Conservation (phyloP, 2,329 filamentous ascomycete species). For the Harringtonia lauricola region DNA sequence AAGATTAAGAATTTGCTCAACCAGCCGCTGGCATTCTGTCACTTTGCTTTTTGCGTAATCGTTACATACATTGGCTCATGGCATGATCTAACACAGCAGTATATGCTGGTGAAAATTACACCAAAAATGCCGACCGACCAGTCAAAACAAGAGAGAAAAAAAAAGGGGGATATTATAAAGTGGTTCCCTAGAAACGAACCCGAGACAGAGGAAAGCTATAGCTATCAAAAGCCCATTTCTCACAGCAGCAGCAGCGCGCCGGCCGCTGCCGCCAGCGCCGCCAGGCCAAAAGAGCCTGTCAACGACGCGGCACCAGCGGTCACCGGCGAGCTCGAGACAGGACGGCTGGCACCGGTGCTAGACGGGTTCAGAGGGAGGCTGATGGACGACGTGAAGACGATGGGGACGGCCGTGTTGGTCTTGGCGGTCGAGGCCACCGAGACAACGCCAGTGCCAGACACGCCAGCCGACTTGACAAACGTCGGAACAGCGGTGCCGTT, state of each 20-base stretch:
- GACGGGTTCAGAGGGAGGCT: neutral
- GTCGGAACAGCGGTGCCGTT: neutral
- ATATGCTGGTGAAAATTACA: neutral
- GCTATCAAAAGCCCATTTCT: neutral
- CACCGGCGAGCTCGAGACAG: neutral
- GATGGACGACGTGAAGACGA: too few species aligned
- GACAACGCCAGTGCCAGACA: neutral
- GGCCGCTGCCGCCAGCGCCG: conserved; percentile 2
- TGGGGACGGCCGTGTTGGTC: neutral
- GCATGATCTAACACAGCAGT: neutral
- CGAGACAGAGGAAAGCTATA: too few species aligned
- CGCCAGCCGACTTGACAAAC: neutral
- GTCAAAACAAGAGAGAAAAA: neutral
- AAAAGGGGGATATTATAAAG: neutral
- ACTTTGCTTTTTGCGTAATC: neutral
- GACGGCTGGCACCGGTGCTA: neutral
- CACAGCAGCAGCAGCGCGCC: conserved; percentile 9
- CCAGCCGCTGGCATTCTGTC: too few species aligned
- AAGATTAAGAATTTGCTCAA: neutral
- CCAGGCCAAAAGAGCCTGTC: conserved; percentile 7
- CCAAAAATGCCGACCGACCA: neutral
- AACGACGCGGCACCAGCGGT: conserved; percentile 9
- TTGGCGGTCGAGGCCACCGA: too few species aligned
- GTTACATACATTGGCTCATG: neutral
- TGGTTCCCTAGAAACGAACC: too few species aligned